Evolutionary conservation across 805 yeast genomes (phyloP), one percentile per base, ranked within the genome.

Genomic region (Candida glaebosa): DNA sequence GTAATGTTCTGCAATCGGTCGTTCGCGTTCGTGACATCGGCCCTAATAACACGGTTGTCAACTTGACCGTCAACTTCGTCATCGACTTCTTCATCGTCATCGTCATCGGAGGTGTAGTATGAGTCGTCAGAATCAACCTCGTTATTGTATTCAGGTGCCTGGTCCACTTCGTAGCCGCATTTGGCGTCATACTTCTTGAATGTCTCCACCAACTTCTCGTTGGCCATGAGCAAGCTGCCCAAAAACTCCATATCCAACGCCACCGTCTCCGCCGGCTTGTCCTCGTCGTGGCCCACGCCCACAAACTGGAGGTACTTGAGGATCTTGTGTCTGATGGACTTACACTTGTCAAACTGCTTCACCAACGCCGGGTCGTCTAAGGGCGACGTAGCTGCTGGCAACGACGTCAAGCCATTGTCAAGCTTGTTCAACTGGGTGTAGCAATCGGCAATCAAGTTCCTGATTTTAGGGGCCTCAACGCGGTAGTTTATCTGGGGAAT

Each of bases 211-310:
- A 93, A 73, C 58, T 87, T 90, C 53, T 93, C 99, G 58, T 93
- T 93, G 34, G 96, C 95, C 51, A 79, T 83, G 43, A 93, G 79
- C 47, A 93, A 72, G 34, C 87, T 76, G n/a, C 97, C 98, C 47
- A 93, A 64, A 46, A 81, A 84, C 54, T 87, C 96, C 48, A 90
- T 97, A 44, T 81, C 81, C 56, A 69, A 52, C 1, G 58, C 60
- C 14, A 52, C 39, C 9, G 55, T 55, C 33, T 56, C 67, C 2
- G 45, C 39, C 5, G 53, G 43, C 47, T 69, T 69, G 20, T 46
- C 50, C 9, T 44, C 38, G n/a, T 54, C 57, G 37, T 60, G 60
- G 3, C 75, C 75, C 1, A 69, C 74, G 33, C 87, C 84, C 31
- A 89, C 87, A 39, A 79, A 71, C 63, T 93, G 98, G 49, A 93